Base-by-base conservation (phyloP, 2,329 filamentous ascomycete genomes). In the Sarocladium brachiariae region DNA sequence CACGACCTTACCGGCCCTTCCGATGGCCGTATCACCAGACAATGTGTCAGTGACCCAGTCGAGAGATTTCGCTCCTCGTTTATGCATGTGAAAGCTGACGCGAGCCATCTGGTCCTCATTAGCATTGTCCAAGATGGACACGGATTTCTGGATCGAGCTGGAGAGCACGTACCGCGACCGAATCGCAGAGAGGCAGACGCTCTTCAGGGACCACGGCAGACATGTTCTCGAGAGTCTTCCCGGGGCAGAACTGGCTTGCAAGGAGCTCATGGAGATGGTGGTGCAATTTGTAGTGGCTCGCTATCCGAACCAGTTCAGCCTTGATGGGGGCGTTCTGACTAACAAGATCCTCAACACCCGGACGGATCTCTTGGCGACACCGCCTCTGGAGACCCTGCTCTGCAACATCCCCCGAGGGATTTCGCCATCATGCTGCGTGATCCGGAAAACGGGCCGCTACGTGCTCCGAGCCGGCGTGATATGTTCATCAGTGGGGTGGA, bases 61-160 rank as follows among this genome's bases (percentile, higher is more conserved):
- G 2, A 14, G 37, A 39, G 14, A 39, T 39, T 7, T 19, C 16
- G 27, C 27, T 30, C 27, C 27, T 14, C 39, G 27, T 25, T 19
- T 35, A 18, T 35, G 37, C 16, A 23, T 23, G 37, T 6, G 18
- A n/a, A n/a, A 39, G 18, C 16, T 23, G 23, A 43, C 39, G 34
- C n/a, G n/a, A 21, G 37, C 8, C 25, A 21, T 13, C 4, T n/a
- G 13, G 19, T 24, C n/a, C 14, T 7, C 13, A 2, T 1, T 53
- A 93, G 87, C 88, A 2, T 71, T 92, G 8, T 83, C 78, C 38
- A 95, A 89, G 58, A 70, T 93, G 65, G 87, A 95, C 54, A 71
- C 82, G 0, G 84, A 95, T 62, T 95, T 85, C 80, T 95, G 89
- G 89, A 72, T 95, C n/a, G 89, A 95, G 66, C 75, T 95, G 2